A percentile compares a stretch with the other conserved stretches of the same genome.
Conservation (phyloP, 805 yeast genomes). For the Zygotorulaspora sp. region DNA sequence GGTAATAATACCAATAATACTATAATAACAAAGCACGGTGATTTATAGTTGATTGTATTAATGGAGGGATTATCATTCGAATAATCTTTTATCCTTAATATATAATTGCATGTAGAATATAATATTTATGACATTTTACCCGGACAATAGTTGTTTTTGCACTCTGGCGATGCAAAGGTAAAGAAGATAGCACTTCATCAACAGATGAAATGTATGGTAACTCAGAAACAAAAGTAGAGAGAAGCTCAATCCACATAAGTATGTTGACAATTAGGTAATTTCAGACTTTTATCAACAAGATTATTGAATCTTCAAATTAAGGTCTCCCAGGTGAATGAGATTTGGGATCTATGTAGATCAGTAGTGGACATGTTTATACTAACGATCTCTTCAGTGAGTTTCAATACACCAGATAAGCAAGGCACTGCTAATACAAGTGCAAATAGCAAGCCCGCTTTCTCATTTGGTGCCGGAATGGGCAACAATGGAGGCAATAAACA, state of each 20-base stretch:
- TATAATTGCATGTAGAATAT: neutral
- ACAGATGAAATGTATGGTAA: too few species aligned
- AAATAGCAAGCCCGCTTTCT: slow-evolving; percentile 14
- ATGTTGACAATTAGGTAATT: slow-evolving; percentile 1
- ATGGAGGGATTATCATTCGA: too few species aligned
- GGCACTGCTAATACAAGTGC: slow-evolving; percentile 7
- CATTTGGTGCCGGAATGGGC: slow-evolving; percentile 9
- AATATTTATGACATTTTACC: slow-evolving; percentile 1
- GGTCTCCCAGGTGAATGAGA: too few species aligned
- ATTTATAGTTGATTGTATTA: too few species aligned
- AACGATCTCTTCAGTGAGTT: slow-evolving; percentile 19
- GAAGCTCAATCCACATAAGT: neutral
- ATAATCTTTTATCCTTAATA: too few species aligned
- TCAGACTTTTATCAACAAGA: too few species aligned
- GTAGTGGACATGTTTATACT: slow-evolving; percentile 4
- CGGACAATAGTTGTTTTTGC: neutral
- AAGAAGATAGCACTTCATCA: neutral
- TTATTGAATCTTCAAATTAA: too few species aligned
- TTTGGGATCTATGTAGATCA: too few species aligned
- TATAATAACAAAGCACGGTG: too few species aligned
- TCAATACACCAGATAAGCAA: slow-evolving; percentile 21
- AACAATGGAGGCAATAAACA: slow-evolving; percentile 10
- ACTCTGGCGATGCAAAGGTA: neutral
- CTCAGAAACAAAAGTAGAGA: too few species aligned
- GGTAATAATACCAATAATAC: neutral